These are phyloP conservation scores for Torrubiellomyces zombiae DNA, from an alignment of 2,329 filamentous ascomycete genomes.

Conservation along the genomic window DNA sequence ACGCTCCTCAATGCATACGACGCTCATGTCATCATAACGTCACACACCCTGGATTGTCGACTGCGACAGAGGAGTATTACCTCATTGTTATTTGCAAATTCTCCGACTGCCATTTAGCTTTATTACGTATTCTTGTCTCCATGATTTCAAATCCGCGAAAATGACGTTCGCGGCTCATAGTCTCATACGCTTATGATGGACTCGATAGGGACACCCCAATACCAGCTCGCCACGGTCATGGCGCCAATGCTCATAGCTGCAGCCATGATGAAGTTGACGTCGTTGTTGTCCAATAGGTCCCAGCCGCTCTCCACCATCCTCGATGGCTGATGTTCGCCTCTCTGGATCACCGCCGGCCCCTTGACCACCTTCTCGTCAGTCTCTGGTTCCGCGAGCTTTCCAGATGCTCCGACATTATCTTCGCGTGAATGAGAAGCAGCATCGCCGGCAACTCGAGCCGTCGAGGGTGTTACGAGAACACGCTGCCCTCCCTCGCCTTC, in stretches of 20 bases:
- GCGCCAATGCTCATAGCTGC: slow-evolving; percentile 60
- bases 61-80: too few relatives aligned
- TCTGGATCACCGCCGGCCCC: slow-evolving; percentile 30
- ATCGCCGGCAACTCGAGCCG: not conserved
- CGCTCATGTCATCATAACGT: too few relatives aligned
- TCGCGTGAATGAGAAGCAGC: slow-evolving; percentile 18
- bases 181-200: slow-evolving; percentile 17
- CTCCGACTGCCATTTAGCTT: too few relatives aligned
- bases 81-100: too few relatives aligned
- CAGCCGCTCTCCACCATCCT: slow-evolving; percentile 46
- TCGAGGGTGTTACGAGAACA: slow-evolving; percentile 28
- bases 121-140: too few relatives aligned
- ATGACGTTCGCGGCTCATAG: too few relatives aligned
- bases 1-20: too few relatives aligned
- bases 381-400: slow-evolving; percentile 16
- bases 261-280: slow-evolving; percentile 89
- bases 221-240: slow-evolving; percentile 48
- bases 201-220: slow-evolving; percentile 38
- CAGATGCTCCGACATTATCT: slow-evolving; percentile 21
- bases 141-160: too few relatives aligned
- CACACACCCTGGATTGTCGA: too few relatives aligned
- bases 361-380: slow-evolving; percentile 20
- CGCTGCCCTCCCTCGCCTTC: slow-evolving; percentile 64
- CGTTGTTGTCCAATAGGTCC: slow-evolving; percentile 85
- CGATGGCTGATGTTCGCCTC: slow-evolving; percentile 39